phyloP scores from a whole-genome alignment of 371 early-diverging fungal species.

The Smittium mucronatum region DNA sequence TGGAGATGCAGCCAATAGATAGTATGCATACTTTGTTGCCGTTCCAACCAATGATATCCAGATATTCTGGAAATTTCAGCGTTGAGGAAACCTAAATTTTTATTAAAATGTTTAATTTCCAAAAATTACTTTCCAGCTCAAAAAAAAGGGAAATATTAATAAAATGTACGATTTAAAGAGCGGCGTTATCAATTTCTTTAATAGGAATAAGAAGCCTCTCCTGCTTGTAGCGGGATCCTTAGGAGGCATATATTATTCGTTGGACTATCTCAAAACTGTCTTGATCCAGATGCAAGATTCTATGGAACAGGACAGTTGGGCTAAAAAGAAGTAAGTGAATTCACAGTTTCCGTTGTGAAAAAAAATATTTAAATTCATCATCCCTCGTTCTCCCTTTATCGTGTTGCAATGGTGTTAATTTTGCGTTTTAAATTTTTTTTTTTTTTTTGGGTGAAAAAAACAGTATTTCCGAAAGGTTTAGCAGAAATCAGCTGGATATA shows the following conservation, averaged over 20 bases:
- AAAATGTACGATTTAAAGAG: neutral
- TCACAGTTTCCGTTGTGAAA: too few species aligned
- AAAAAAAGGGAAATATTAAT: too few species aligned
- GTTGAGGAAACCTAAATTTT: too few species aligned
- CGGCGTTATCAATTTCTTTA: slow-evolving; percentile 20
- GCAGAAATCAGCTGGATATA: slow-evolving; percentile 85
- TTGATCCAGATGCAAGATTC: slow-evolving; percentile 49
- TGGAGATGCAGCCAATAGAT: too few species aligned
- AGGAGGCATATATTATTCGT: slow-evolving; percentile 56
- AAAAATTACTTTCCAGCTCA: too few species aligned
- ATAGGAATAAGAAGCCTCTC: slow-evolving; percentile 45
- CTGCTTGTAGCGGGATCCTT: slow-evolving; percentile 51
- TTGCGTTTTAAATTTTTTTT: neutral
- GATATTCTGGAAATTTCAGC: too few species aligned
- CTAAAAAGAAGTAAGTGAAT: slow-evolving; percentile 57
- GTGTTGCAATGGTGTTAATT: neutral
- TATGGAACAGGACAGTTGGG: slow-evolving; percentile 22
- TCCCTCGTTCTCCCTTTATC: too few species aligned
- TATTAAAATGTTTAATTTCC: too few species aligned
- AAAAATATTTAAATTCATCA: too few species aligned
- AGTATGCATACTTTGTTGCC: too few species aligned
- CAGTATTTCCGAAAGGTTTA: slow-evolving; percentile 76
- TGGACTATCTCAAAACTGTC: slow-evolving; percentile 57
- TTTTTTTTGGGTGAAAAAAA: neutral
- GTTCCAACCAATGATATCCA: too few species aligned